These are phyloP conservation scores for Ustanciosporium gigantosporum DNA, from an alignment of 1,284 basidiomycete genomes.

Conservation along the genomic window DNA sequence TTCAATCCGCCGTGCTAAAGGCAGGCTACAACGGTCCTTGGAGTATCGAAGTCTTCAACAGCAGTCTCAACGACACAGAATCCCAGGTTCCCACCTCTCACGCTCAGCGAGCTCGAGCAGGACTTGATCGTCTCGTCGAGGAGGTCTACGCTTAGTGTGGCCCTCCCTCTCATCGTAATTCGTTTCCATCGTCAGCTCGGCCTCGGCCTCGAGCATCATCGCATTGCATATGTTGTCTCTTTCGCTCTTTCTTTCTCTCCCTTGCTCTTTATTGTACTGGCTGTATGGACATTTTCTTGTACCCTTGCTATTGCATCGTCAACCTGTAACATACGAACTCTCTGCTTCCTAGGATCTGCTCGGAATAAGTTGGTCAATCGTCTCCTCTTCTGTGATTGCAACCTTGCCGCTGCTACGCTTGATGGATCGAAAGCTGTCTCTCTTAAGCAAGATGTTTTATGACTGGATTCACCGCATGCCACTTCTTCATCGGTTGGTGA, in stretches of 20 bases:
- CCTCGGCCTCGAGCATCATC: neutral
- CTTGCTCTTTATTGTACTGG: neutral
- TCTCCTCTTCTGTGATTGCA: too few species aligned
- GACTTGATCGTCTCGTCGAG: slow-evolving; percentile 29
- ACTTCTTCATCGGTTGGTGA: too few species aligned
- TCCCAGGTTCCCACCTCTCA: slow-evolving; percentile 47
- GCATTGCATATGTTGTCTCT: neutral
- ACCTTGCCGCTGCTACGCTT: too few species aligned
- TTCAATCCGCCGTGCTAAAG: slow-evolving; percentile 46
- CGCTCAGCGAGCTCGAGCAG: slow-evolving; percentile 46
- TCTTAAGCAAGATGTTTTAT: too few species aligned
- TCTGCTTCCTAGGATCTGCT: too few species aligned
- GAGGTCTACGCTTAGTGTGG: slow-evolving; percentile 15
- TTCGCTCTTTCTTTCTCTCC: too few species aligned
- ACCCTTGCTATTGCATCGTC: too few species aligned
- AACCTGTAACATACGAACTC: too few species aligned
- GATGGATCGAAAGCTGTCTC: too few species aligned
- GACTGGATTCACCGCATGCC: too few species aligned
- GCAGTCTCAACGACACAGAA: slow-evolving; percentile 39
- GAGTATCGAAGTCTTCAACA: slow-evolving; percentile 62
- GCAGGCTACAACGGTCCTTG: slow-evolving; percentile 61
- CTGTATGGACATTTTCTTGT: neutral
- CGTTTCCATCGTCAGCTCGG: slow-evolving; percentile 1
- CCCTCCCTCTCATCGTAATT: neutral
- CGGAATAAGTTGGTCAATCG: too few species aligned